Base-by-base conservation (phyloP, 179 eudicot species). In the Camellia oleifera region DNA sequence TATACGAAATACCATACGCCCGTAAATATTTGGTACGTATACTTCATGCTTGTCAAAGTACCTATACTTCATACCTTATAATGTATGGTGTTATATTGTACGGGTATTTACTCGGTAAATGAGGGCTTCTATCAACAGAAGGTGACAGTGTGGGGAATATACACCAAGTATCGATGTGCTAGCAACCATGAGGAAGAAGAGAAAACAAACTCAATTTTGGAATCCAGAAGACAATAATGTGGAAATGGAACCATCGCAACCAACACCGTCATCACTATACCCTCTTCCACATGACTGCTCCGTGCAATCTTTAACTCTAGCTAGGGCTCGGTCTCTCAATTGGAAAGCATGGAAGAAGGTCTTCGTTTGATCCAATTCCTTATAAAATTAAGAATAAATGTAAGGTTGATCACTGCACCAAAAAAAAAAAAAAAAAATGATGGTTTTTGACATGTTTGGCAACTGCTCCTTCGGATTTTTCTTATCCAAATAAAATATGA, bases 131-230 rank as follows among this genome's bases (percentile, higher is more conserved):
- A 80, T 40, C 91, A 90, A 69, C 99, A 95, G 71, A 95, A 95
- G 85, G 98, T 95, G 86, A 92, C 90, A 3, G 93, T 92, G 54
- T 94, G 98, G 98, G 99, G 99, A 75, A 95, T 95, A 42, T 95
- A 98, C 88, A 90, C 94, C 93, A 95, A 92, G 72, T 45, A 83
- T 78, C 23, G 98, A 90, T 50, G 97, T 95, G 74, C 88, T 94
- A 44, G 62, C 83, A 3, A 88, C 83, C 61, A 87, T 91, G 50
- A 89, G 81, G 87, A 89, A 80, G 75, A 95, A 94, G 88, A 90
- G 99, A 72, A 95, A 92, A 85, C 97, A 83, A 14, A 89, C 98
- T 26, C 83, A 81, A 67, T 95, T 94, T 83, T 92, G 98, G 99
- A 77, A 90, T 61, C 79, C 84, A 57, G 91, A 88, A 80, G 98